Evolutionary conservation across 768 basidiomycete species (phyloP), one percentile per base, ranked within the genome.

Genomic region (Hericium erinaceus): DNA sequence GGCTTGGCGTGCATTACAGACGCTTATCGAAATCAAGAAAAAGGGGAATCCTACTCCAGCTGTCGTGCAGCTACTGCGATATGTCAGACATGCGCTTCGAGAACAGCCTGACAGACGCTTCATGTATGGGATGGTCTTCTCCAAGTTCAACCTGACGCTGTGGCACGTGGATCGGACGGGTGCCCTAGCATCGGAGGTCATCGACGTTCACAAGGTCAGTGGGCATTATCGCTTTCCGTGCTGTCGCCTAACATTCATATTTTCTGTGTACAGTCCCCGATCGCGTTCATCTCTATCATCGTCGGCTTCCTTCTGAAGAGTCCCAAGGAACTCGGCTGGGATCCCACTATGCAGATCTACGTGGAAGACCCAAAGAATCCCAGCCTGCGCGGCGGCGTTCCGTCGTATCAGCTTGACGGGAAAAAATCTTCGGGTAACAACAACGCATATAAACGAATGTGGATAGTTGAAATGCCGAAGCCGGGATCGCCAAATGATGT

Each of bases 131-230:
- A 24, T 53, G 4, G 52, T 53, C 26, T 53, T 53, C 52, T 22
- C 52, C 13, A 53, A 39, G 52, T 7, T 16, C 4, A 39, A 28
- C n/a, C 15, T 53, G 33, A 53, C 52, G 16, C 12, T 53, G 16
- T 53, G 52, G 52, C 52, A 53, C n/a, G 37, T 53, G 28, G 52
- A 53, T 39, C 52, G 37, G 13, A 33, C 52, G 11, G 52, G 52
- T 7, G 52, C 52, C 26, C n/a, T 53, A n/a, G 52, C 28, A 37
- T 53, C 52, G 37, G 18, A 15, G 37, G 28, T 22, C 16, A 12
- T 53, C 15, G 13, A 53, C 5, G 52, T 33, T 18, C 52, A 53
- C 37, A 3, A 37, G 52, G 52, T 39, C 15, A 26, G 26, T 20
- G 12, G 48, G 52, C 9, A 13, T 6, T 18, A 33, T 39, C 33